phyloP scores from a whole-genome alignment of 2,329 filamentous ascomycete genomes.

The Fusarium piperis region DNA sequence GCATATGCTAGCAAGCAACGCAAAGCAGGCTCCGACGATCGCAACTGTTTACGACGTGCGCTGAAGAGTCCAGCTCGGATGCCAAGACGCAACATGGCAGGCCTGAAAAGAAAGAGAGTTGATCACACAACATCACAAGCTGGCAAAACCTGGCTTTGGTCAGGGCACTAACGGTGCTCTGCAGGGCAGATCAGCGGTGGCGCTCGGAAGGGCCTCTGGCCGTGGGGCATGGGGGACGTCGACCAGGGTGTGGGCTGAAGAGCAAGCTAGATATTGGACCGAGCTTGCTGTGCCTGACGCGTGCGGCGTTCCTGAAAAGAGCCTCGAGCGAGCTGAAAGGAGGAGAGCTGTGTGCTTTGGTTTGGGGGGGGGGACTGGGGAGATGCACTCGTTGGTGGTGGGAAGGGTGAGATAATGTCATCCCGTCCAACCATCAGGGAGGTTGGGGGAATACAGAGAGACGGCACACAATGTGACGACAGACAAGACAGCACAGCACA shows the following conservation, averaged over 20 bases:
- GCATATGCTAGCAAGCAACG: neutral
- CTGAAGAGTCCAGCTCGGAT: neutral
- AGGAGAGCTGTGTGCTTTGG: neutral
- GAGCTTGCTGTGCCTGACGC: constrained; percentile 4
- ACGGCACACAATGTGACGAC: constrained; percentile 14
- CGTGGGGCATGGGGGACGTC: neutral
- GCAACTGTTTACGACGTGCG: neutral
- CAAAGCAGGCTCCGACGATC: constrained; percentile 2
- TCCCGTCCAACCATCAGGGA: neutral
- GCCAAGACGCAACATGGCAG: constrained; percentile 11
- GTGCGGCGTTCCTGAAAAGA: constrained; percentile 2
- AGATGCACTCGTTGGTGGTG: neutral
- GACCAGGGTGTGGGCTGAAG: neutral
- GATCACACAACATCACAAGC: neutral
- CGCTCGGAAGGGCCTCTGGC: constrained; percentile 18
- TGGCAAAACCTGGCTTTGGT: constrained; percentile 19
- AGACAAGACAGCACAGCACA: too few relatives aligned
- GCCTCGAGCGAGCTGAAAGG: constrained; percentile 17
- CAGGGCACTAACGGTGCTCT: constrained; percentile 22
- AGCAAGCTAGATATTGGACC: neutral
- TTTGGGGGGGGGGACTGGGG: too few relatives aligned
- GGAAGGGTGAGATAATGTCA: neutral
- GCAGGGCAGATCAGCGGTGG: constrained; percentile 34
- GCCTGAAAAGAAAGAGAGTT: constrained; percentile 1
- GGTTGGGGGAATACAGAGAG: neutral